Evolutionary conservation across 768 basidiomycete species (phyloP).

Genomic region (Suillus sp.): DNA sequence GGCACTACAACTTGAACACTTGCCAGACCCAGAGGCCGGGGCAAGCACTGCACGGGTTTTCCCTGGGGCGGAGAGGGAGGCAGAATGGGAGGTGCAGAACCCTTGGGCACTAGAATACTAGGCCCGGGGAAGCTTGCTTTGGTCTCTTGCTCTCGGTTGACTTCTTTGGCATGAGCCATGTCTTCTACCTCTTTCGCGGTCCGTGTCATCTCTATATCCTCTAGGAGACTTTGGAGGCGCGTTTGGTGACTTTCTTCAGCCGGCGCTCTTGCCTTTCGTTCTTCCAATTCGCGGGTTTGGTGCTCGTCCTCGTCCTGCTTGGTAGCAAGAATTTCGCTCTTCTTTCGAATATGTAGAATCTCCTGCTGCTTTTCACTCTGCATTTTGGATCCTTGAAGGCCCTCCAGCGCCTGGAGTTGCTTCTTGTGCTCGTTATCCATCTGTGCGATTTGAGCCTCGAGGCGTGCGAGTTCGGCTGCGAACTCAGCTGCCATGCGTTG

Average conservation of each 20-base stretch:
- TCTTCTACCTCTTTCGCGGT: constrained; percentile 24
- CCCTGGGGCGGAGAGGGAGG: no score
- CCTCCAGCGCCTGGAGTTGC: constrained; percentile 21
- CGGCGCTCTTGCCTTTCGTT: constrained; percentile 28
- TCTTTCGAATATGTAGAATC: constrained; percentile 28
- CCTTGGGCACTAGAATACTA: no score
- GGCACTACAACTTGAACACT: no score
- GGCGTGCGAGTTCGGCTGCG: constrained; percentile 37
- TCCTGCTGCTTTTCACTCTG: constrained; percentile 31
- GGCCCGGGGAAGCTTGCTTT: no score
- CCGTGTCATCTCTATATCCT: constrained; percentile 29
- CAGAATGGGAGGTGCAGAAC: no score
- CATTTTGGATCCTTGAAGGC: constrained; percentile 28
- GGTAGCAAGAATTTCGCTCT: constrained; percentile 28
- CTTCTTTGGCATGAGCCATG: constrained; percentile 27
- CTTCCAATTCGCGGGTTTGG: constrained; percentile 30
- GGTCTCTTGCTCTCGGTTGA: constrained; percentile 30
- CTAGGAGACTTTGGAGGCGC: constrained; percentile 28
- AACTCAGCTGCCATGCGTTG: constrained; percentile 42
- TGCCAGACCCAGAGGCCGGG: no score
- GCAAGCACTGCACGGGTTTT: no score
- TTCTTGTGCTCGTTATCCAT: constrained; percentile 31
- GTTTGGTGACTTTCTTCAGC: constrained; percentile 32
- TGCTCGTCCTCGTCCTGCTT: constrained; percentile 32
- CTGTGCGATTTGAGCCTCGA: constrained; percentile 29